Evolutionary conservation across 805 yeast genomes (phyloP).

Genomic region (Metschnikowia gelsemii): DNA sequence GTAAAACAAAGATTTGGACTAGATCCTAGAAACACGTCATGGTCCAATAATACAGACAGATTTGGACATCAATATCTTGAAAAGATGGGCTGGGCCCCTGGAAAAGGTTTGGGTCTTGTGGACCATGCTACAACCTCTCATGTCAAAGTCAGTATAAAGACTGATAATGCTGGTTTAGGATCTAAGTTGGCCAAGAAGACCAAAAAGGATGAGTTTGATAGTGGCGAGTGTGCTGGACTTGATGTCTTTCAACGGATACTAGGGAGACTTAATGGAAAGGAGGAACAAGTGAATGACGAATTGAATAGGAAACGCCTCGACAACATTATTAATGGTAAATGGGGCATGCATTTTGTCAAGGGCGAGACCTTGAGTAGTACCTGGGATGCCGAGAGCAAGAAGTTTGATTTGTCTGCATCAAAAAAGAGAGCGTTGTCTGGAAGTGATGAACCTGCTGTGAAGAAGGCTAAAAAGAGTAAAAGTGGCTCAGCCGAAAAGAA

Average conservation of each 20-base stretch:
- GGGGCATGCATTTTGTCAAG: constrained; percentile 84
- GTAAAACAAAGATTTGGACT: constrained; percentile 81
- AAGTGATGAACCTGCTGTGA: constrained; percentile 25
- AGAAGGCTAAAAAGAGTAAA: constrained; percentile 7
- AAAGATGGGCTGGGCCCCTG: constrained; percentile 90
- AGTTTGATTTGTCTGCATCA: constrained; percentile 18
- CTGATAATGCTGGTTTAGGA: constrained; percentile 87
- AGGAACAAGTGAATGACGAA: constrained; percentile 60
- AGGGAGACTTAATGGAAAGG: constrained; percentile 87
- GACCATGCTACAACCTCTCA: constrained; percentile 71
- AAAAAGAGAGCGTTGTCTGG: constrained; percentile 24
- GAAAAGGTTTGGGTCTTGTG: constrained; percentile 78
- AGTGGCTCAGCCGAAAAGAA: constrained; percentile 1
- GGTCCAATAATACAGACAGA: constrained; percentile 83
- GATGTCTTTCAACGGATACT: constrained; percentile 90
- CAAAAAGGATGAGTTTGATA: constrained; percentile 66
- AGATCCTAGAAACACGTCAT: constrained; percentile 91
- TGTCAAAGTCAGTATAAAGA: constrained; percentile 77
- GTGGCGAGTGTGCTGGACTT: constrained; percentile 84
- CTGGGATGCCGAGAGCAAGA: constrained; percentile 62
- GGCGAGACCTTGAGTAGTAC: constrained; percentile 85
- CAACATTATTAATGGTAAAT: constrained; percentile 73
- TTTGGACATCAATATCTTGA: constrained; percentile 87
- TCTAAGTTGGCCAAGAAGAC: constrained; percentile 62
- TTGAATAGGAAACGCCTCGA: constrained; percentile 67